A percentile compares a stretch with the other conserved stretches of the same genome.
Conservation (phyloP, 164 flowering plant species). For the Vitis rupestris region DNA sequence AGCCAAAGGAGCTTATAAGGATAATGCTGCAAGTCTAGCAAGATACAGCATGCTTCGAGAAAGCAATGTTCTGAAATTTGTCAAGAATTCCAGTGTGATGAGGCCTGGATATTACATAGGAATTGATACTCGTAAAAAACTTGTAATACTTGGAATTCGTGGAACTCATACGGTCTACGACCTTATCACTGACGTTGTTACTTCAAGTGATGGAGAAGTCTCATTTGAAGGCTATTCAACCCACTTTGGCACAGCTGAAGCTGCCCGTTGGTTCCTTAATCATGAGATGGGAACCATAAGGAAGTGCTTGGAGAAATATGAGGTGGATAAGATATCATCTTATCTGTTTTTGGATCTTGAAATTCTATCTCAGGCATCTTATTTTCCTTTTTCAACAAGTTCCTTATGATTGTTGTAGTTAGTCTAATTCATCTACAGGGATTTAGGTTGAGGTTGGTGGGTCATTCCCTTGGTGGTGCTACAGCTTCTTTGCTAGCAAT, state of each 20-base stretch:
- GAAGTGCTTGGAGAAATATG: constrained; percentile 66
- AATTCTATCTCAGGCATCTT: background rate
- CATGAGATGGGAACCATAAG: constrained; percentile 77
- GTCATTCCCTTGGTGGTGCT: constrained; percentile 91
- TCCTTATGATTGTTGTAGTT: constrained; percentile 6
- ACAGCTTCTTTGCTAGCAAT: constrained; percentile 75
- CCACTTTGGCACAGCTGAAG: constrained; percentile 94
- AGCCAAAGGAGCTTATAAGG: constrained; percentile 79
- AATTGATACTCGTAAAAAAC: constrained; percentile 65
- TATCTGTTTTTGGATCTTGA: background rate
- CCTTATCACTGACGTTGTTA: constrained; percentile 76
- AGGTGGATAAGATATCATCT: constrained; percentile 42
- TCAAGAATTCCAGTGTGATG: constrained; percentile 71
- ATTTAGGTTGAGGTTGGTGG: constrained; percentile 82
- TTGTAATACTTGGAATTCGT: constrained; percentile 85
- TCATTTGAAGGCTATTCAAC: constrained; percentile 86
- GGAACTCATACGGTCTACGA: constrained; percentile 92
- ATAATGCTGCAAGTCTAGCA: constrained; percentile 56
- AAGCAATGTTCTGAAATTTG: constrained; percentile 68
- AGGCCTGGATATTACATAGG: constrained; percentile 97
- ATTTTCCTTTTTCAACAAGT: background rate
- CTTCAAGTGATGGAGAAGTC: constrained; percentile 72
- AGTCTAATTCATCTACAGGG: constrained; percentile 66
- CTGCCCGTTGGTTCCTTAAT: constrained; percentile 89
- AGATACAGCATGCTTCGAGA: constrained; percentile 83